These are phyloP conservation scores for Agaricus blazei DNA, from an alignment of 768 basidiomycete genomes.

Conservation along the genomic window DNA sequence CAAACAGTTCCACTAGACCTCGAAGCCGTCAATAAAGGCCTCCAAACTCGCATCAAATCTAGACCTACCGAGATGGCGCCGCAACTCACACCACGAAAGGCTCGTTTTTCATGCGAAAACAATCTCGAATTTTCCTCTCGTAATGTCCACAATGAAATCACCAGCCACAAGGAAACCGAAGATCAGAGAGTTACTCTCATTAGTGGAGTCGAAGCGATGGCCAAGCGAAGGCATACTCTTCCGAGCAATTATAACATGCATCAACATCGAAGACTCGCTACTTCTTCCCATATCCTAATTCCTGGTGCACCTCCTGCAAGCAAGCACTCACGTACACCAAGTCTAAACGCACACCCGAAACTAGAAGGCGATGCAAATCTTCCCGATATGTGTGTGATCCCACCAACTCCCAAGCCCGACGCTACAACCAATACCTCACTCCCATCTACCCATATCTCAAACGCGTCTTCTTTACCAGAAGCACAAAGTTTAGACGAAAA, in stretches of 20 bases:
- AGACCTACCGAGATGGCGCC: background rate
- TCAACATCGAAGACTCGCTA: constrained; percentile 30
- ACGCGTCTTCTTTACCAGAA: constrained; percentile 7
- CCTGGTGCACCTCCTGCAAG: constrained; percentile 52
- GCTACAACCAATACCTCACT: background rate
- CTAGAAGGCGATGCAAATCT: background rate
- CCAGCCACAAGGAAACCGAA: background rate
- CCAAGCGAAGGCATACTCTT: constrained; percentile 8
- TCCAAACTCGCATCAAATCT: background rate
- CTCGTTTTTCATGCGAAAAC: background rate
- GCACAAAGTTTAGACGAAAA: background rate
- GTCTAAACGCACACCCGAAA: background rate
- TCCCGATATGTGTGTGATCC: constrained; percentile 10
- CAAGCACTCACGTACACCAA: constrained; percentile 21
- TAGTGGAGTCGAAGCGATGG: background rate
- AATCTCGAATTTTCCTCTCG: background rate
- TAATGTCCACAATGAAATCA: background rate
- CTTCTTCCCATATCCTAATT: constrained; percentile 51
- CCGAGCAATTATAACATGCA: background rate
- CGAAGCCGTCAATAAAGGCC: background rate
- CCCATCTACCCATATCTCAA: background rate
- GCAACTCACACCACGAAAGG: background rate
- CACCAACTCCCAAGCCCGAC: constrained; percentile 14
- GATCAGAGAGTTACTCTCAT: background rate
- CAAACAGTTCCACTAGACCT: background rate